Base-by-base conservation (phyloP, 1,284 basidiomycete genomes). In the Leccinum fuscescens region DNA sequence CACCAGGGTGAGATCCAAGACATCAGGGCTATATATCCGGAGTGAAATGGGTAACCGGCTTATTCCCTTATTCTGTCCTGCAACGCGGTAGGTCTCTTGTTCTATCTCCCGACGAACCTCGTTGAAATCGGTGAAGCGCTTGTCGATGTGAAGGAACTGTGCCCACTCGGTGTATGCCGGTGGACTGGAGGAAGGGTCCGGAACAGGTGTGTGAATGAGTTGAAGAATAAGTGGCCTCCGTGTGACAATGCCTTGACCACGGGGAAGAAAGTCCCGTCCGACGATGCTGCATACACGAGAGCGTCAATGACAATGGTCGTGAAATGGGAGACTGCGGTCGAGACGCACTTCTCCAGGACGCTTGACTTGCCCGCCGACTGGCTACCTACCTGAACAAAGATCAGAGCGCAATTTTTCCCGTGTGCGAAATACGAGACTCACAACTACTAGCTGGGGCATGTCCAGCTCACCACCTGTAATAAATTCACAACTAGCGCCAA, bases 61-160 rank as follows among this genome's bases (percentile, higher is more conserved):
- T 63, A 99, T 91, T 57, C 97, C 96, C 79, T 98, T 99, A 79
- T 99, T 99, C 81, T 98, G 96, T 0, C 96, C 96, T 0, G 97
- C 96, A 29, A 99, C 96, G 50, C 96, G 82, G 75, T 92, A 96
- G 2, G 97, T 99, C 81, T 99, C 97, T 73, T 94, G 92, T 77
- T 99, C 96, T 65, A 99, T 99, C 79, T 99, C 97, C 66, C 90
- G 90, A 42, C 95, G 84, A 66, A 99, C 92, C 69, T 98, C 96
- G 57, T 85, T 82, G 73, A 97, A 98, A 73, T 98, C 96, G 52
- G 94, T 96, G 77, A 96, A 98, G 55, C 92, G 87, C 74, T 94
- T 94, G 83, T 98, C 95, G 64, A 96, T 83, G 76, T 99, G 96
- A 33, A 98, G 83, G 76, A 99, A 99, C 76, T 99, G 96, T 56